Conservation (phyloP, 805 yeast genomes). For the Clavispora santaluciae region DNA sequence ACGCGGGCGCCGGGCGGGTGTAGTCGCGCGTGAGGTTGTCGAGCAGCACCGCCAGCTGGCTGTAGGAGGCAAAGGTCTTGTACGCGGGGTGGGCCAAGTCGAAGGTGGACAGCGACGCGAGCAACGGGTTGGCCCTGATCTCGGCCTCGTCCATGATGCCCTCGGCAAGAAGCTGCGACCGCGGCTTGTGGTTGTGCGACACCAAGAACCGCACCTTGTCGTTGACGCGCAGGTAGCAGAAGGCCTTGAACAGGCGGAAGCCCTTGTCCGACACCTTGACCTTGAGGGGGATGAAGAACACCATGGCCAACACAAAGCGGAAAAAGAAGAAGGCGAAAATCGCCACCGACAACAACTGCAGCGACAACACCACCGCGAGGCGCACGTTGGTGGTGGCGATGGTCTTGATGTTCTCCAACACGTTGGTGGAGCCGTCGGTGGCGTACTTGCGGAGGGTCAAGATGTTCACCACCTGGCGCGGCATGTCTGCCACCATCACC, state of each 20-base stretch:
- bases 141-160: constrained; percentile 23
- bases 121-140: constrained; percentile 25
- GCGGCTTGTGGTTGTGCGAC: constrained; percentile 34
- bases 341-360: constrained; percentile 70
- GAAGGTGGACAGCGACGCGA: constrained; percentile 14
- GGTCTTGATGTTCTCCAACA: constrained; percentile 42
- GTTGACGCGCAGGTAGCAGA: constrained; percentile 57
- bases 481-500: constrained; percentile 73
- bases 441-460: constrained; percentile 56
- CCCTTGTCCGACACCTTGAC: constrained; percentile 35
- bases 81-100: constrained; percentile 3
- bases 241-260: constrained; percentile 49
- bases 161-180: constrained; percentile 26
- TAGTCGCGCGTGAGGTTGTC: neutral
- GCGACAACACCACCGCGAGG: constrained; percentile 67
- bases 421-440: constrained; percentile 43
- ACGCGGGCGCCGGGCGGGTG: constrained; percentile 3
- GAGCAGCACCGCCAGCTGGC: neutral
- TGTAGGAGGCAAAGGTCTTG: neutral
- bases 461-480: constrained; percentile 82
- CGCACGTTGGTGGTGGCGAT: constrained; percentile 59
- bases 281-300: constrained; percentile 49
- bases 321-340: constrained; percentile 69
- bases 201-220: constrained; percentile 52
- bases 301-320: constrained; percentile 49